Evolutionary conservation across 2,329 filamentous ascomycete genomes (phyloP), one percentile per base, ranked within the genome.

Genomic region (Sporothrix euskadiensis): DNA sequence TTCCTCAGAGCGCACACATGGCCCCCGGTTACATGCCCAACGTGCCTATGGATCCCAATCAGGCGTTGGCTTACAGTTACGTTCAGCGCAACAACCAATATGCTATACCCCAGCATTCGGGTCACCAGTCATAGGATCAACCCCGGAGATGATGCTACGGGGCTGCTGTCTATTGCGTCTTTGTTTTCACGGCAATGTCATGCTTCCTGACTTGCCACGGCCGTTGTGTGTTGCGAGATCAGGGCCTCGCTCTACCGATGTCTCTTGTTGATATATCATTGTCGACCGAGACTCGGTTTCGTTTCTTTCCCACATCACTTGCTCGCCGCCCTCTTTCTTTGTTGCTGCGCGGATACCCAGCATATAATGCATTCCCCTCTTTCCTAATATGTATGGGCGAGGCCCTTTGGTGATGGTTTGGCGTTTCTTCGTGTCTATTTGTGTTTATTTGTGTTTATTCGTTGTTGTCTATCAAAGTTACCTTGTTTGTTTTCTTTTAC

Each of bases 21-120:
- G 88, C 89, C 57, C 86, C 85, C 74, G 85, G 83, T 83, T 92
- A 87, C 82, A 88, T 85, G 86, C 84, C 87, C 57, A 85, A 86
- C 76, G 90, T 94, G 79, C 87, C 90, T 56, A 88, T 89, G 81
- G 93, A 92, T 78, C 89, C 92, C 78, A 91, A 93, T 79, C 90
- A 94, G 82, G 92, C 94, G 75, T 86, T 94, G 79, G 91, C 91
- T 47, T 97, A 97, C 81, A 91, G 94, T 81, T 96, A 96, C 80
- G 90, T 97, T 78, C 91, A 90, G 82, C 88, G 88, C 80, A 87
- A 88, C 77, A 90, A 89, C 79, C 91, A 91, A 79, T 94, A 94
- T 79, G 90, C 89, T 70, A 93, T 97, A 90, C 91, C 92, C 73
- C 92, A 94, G 79, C 93, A 93, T 83, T 91, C 92, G 79, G 91